A percentile compares a stretch with the other conserved stretches of the same genome.
phyloP scores from a whole-genome alignment of 768 basidiomycete species.

The Cystofilobasidium bisporidii region DNA sequence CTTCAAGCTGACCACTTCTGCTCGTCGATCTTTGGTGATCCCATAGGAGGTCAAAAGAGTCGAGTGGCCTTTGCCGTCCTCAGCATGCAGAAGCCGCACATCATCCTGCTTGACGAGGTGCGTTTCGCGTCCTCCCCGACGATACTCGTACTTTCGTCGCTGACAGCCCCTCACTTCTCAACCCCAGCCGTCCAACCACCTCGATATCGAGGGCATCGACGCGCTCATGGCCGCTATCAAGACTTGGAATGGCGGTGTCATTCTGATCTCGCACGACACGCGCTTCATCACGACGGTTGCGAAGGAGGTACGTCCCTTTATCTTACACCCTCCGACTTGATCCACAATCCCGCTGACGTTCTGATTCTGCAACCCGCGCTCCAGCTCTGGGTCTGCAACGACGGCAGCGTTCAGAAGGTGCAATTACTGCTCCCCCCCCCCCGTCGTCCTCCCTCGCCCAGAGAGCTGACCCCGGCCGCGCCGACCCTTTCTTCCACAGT shows the following conservation, averaged over 20 bases:
- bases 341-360: not conserved
- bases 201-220: conserved; percentile 66
- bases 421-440: too few relatives aligned
- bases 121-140: not conserved
- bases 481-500: not conserved
- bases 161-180: too few relatives aligned
- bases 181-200: conserved; percentile 17
- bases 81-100: conserved; percentile 79
- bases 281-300: conserved; percentile 72
- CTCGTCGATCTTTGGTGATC: too few relatives aligned
- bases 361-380: conserved; percentile 35
- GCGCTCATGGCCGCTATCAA: conserved; percentile 71
- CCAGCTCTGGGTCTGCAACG: conserved; percentile 92
- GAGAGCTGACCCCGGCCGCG: too few relatives aligned
- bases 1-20: too few relatives aligned
- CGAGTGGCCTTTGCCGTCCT: conserved; percentile 28
- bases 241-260: conserved; percentile 43
- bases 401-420: conserved; percentile 71
- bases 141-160: conserved; percentile 7
- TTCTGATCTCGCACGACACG: conserved; percentile 91
- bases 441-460: too few relatives aligned
- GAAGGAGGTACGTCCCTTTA: too few relatives aligned
- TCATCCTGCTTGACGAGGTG: conserved; percentile 83
- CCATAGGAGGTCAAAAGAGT: conserved; percentile 24
- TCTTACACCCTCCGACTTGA: not conserved